Evolutionary conservation across 2,329 filamentous ascomycete genomes (phyloP).

Genomic region (Aspergillus sp.): DNA sequence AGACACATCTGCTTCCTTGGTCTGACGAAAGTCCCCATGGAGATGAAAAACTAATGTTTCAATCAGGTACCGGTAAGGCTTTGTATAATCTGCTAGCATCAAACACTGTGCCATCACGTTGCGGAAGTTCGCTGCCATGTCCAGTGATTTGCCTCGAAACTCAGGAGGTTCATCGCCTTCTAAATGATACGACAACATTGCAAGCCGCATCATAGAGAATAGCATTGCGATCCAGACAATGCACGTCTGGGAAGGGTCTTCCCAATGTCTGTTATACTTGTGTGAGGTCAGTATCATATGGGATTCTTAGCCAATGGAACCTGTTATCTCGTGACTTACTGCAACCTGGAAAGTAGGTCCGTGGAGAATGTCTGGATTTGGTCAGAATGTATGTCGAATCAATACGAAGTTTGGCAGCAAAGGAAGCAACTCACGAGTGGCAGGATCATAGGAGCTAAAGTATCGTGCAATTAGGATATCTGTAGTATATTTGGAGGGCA

Average conservation of each 20-base stretch:
- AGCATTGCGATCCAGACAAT: constrained; percentile 58
- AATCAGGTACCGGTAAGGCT: constrained; percentile 53
- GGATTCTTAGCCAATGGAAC: background rate
- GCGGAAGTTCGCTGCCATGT: constrained; percentile 41
- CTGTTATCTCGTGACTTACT: constrained; percentile 31
- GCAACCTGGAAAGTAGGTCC: constrained; percentile 77
- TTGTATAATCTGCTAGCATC: constrained; percentile 57
- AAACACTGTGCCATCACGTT: constrained; percentile 57
- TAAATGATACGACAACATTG: constrained; percentile 55
- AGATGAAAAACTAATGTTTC: constrained; percentile 58
- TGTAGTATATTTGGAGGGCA: constrained; percentile 76
- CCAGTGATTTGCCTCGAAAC: constrained; percentile 50
- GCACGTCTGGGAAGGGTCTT: constrained; percentile 49
- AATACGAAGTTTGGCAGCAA: background rate
- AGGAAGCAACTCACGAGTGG: constrained; percentile 45
- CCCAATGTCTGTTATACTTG: constrained; percentile 58
- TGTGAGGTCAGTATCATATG: constrained; percentile 3
- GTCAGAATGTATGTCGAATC: constrained; percentile 3
- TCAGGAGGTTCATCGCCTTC: constrained; percentile 59
- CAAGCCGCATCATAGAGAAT: constrained; percentile 59
- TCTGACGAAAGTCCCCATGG: constrained; percentile 55
- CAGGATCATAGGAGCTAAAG: constrained; percentile 72
- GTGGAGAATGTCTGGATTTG: constrained; percentile 58
- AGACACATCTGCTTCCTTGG: constrained; percentile 53
- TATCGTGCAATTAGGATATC: constrained; percentile 80